phyloP scores from a whole-genome alignment of 371 early-diverging fungal species.

The Mortierella sp. region DNA sequence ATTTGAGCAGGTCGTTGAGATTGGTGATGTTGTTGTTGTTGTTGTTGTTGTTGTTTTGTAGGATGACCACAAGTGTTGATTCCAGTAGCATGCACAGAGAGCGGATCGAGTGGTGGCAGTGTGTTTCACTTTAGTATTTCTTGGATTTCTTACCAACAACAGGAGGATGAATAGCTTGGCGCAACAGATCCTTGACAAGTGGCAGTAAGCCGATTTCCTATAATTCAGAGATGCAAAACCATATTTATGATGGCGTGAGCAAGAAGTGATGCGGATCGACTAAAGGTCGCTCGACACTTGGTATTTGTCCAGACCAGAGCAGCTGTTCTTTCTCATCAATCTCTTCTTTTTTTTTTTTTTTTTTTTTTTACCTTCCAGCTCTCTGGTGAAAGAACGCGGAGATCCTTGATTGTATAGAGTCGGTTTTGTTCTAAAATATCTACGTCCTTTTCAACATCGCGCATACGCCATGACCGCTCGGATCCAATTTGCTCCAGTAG shows the following conservation, averaged over 20 bases:
- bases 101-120: background rate
- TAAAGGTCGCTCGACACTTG: no score
- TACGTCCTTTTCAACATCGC: conserved; percentile 66
- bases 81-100: no score
- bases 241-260: background rate
- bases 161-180: conserved; percentile 49
- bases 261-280: background rate
- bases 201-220: conserved; percentile 62
- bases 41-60: no score
- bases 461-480: conserved; percentile 67
- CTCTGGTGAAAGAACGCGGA: conserved; percentile 65
- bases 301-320: no score
- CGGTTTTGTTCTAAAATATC: conserved; percentile 63
- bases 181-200: conserved; percentile 61
- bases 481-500: conserved; percentile 70
- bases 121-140: background rate
- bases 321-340: no score
- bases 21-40: background rate
- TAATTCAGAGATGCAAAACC: background rate
- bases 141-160: conserved; percentile 32
- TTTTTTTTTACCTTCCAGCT: conserved; percentile 67
- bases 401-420: conserved; percentile 65
- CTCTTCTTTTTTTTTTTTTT: background rate
- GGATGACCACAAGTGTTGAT: no score
- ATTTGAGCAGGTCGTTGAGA: background rate